A percentile compares a stretch with the other conserved stretches of the same genome.
Evolutionary conservation across 768 basidiomycete genomes (phyloP).

Genomic region (Russula griseocarnosa): DNA sequence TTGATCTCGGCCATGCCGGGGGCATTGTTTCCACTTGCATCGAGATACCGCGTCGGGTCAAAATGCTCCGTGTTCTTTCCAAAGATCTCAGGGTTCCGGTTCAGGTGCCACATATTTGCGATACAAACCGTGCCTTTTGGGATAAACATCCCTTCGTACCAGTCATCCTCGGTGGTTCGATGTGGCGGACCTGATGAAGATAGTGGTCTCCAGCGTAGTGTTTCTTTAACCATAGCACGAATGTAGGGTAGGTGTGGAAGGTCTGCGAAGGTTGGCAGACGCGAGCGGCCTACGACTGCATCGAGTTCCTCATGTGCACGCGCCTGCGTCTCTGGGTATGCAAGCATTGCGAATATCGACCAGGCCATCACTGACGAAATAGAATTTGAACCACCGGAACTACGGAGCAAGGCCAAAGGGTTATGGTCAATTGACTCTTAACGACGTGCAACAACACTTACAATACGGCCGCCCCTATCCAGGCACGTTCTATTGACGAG

Average conservation of each 20-base stretch:
- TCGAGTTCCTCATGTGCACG: conserved; percentile 17
- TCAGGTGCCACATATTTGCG: conserved; percentile 32
- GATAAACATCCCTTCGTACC: conserved; percentile 20
- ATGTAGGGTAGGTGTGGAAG: conserved; percentile 8
- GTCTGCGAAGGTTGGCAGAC: conserved; percentile 8
- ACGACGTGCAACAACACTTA: not conserved
- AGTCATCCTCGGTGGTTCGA: conserved; percentile 6
- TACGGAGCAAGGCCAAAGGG: not conserved
- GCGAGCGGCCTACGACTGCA: not conserved
- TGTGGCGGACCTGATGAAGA: not conserved
- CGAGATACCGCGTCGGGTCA: conserved; percentile 30
- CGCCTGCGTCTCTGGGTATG: conserved; percentile 10
- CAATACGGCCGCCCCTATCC: not conserved
- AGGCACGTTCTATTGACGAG: not conserved
- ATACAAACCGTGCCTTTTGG: conserved; percentile 36
- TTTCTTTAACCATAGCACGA: conserved; percentile 7
- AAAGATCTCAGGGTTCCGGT: conserved; percentile 31
- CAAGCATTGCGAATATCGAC: conserved; percentile 10
- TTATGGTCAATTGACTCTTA: not conserved
- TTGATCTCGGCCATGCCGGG: conserved; percentile 28
- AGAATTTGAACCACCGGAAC: conserved; percentile 3
- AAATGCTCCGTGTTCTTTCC: conserved; percentile 30
- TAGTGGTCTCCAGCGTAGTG: not conserved
- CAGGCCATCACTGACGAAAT: not conserved
- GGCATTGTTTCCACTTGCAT: conserved; percentile 26